Base-by-base conservation (phyloP, 2,329 filamentous ascomycete species). In the Sarocladiaceae sp. region DNA sequence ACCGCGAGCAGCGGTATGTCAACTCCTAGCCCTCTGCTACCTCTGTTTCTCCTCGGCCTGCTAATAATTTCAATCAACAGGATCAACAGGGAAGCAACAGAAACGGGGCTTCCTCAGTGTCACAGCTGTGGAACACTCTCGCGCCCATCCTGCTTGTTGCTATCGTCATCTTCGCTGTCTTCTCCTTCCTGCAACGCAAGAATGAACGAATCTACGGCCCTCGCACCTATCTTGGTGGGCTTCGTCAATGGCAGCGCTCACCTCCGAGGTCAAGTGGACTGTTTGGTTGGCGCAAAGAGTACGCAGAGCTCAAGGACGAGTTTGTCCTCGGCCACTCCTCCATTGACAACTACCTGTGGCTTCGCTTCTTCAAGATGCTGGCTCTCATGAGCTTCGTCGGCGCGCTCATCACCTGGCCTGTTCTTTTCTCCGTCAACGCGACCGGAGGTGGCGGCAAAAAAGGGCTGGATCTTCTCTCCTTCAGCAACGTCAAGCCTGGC, bases 291-390 rank as follows among this genome's bases (percentile, higher is more conserved):
- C 61, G 85, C 44, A 62, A 61, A n/a, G 61, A 69, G 21, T 82
- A 85, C 65, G 80, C 76, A 67, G 75, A 73, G 55, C 72, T 78
- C 46, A 73, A 74, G 4, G 88, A 95, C 61, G 78, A 80, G 43
- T 88, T 87, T 58, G 80, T 87, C 26, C 76, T 95, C 21, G 84
- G 89, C 56, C 86, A 93, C 64, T 85, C 89, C 62, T 90, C 87
- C 1, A 76, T 95, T 54, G 89, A 95, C 63, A 83, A 84, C 11
- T 95, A 89, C 59, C 76, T 95, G 23, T 85, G 90, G 60, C 73
- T 95, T 29, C 85, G 89, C 27, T 91, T 88, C 60, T 69, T 95
- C 52, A 85, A 86, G 61, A 80, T 90, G 31, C 32, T 33, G 9
- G 32, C 83, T 35, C 72, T 83, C 47, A 81, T 90, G 54, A 87